Evolutionary conservation across 2,329 filamentous ascomycete genomes (phyloP), one percentile per base, ranked within the genome.

Genomic region (Trichophyton verrucosum): DNA sequence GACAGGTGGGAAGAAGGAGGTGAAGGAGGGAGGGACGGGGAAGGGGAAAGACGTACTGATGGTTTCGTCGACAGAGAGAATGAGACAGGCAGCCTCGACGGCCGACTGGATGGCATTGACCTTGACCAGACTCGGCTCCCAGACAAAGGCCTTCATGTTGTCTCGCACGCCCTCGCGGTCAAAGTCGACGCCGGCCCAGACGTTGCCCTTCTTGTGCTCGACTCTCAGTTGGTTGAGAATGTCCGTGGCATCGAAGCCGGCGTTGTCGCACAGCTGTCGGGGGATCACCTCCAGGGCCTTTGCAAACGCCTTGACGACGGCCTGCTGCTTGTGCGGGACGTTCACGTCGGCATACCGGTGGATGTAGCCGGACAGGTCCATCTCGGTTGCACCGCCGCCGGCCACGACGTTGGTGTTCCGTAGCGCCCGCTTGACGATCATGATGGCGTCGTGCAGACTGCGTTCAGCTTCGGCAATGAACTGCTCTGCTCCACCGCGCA

Each of bases 381-480:
- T 97, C 81, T 99, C 94, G 69, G 82, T 86, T 17, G 94, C 92
- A 73, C 94, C 94, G 68, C 94, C 94, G 69, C 94, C 94, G 53
- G 91, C 94, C 27, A 99, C 94, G 66, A 99, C 96, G 72, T 84
- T 88, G 71, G 87, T 87, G 81, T 97, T 95, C 79, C 89, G 90
- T 76, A 97, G 90, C 30, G 94, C 90, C 64, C 95, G 91, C 84
- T 97, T 97, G 72, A 99, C 94, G 70, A 99, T 96, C 94, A 99
- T 99, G 77, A 99, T 97, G 68, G 94, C 94, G 71, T 99, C 94
- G 80, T 99, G 94, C 66, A 99, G 83, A 72, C 90, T 96, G 65
- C 94, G 89, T 80, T 99, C 94, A 1, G 96, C 94, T 76, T 99
- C 94, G 62, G 94, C 94, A 69, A 99, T 99, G 78, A 99, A 99